Conservation (phyloP, 768 basidiomycete species). For the Coprinopsis strossmayeri region DNA sequence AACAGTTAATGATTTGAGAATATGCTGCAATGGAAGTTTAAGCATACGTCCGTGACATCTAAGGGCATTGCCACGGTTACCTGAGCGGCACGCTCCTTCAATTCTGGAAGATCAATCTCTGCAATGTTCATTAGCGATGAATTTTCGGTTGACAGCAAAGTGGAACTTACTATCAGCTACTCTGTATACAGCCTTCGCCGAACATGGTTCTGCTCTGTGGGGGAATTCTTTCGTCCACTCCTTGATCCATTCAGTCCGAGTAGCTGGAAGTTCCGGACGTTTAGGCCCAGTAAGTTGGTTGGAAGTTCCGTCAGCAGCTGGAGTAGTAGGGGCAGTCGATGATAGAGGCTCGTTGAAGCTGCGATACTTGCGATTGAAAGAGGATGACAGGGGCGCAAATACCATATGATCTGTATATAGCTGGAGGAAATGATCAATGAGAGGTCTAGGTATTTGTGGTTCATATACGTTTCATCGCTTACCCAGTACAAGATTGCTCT, state of each 20-base stretch:
- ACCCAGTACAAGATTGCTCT: conserved; percentile 68
- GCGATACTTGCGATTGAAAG: conserved; percentile 33
- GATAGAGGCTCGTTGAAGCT: conserved; percentile 16
- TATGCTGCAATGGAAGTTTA: conserved; percentile 42
- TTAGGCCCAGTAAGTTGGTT: conserved; percentile 11
- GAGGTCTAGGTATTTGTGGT: not conserved
- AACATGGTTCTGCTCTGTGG: conserved; percentile 60
- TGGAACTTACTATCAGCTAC: conserved; percentile 67
- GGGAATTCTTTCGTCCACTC: conserved; percentile 60
- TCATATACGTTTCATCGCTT: no score
- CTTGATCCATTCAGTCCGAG: conserved; percentile 61
- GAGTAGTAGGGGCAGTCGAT: conserved; percentile 18
- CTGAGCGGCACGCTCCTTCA: conserved; percentile 67
- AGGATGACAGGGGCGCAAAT: conserved; percentile 80
- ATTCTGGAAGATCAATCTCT: conserved; percentile 63
- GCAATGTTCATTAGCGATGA: not conserved
- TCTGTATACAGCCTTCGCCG: conserved; percentile 79
- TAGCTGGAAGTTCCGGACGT: conserved; percentile 19
- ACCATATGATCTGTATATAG: conserved; percentile 81
- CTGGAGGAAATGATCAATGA: conserved; percentile 28
- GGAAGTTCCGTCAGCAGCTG: conserved; percentile 22
- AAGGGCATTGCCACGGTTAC: conserved; percentile 20
- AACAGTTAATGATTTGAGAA: conserved; percentile 65
- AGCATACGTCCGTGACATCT: no score
- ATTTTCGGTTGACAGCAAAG: not conserved